Evolutionary conservation across 2,329 filamentous ascomycete species (phyloP).

Genomic region (Botryosphaeria agaves): DNA sequence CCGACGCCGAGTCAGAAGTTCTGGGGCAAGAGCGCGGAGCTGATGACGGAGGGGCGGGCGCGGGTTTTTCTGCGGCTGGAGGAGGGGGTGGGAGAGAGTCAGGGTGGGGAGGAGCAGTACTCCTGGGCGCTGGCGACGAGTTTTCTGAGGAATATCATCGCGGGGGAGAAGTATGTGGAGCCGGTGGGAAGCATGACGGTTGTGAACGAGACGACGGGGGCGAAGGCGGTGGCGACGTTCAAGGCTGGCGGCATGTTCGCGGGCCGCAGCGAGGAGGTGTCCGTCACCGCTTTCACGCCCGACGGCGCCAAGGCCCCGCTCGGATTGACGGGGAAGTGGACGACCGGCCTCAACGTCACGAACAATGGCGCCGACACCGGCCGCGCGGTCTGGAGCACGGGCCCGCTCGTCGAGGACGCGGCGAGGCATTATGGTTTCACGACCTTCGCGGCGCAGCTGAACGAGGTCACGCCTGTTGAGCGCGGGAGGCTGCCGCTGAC

Average conservation of each 20-base stretch:
- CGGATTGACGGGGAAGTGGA: conserved; percentile 74
- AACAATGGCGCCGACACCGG: conserved; percentile 42
- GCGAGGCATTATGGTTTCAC: conserved; percentile 76
- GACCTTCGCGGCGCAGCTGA: conserved; percentile 67
- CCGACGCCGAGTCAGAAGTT: conserved; percentile 90
- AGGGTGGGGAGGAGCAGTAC: conserved; percentile 45
- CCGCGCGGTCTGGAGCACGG: conserved; percentile 62
- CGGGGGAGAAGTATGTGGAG: conserved; percentile 95
- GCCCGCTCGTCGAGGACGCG: conserved; percentile 61
- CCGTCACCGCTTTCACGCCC: conserved; percentile 52
- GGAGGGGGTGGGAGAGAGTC: conserved; percentile 3
- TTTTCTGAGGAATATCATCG: conserved; percentile 89
- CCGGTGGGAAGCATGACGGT: conserved; percentile 83
- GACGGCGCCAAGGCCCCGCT: conserved; percentile 48
- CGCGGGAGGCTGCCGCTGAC: conserved; percentile 58
- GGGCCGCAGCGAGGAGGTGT: conserved; percentile 78
- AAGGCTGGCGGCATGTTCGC: conserved; percentile 96
- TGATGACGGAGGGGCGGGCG: conserved; percentile 80
- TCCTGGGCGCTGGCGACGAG: conserved; percentile 79
- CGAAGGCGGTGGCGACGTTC: conserved; percentile 76
- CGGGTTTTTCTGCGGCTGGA: conserved; percentile 63
- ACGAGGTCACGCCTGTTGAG: conserved; percentile 75
- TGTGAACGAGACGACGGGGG: conserved; percentile 64
- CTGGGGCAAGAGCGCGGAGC: conserved; percentile 92
- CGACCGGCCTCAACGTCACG: conserved; percentile 48